Evolutionary conservation across 2,329 filamentous ascomycete genomes (phyloP).

Genomic region (Ophioceras dolichostomum): DNA sequence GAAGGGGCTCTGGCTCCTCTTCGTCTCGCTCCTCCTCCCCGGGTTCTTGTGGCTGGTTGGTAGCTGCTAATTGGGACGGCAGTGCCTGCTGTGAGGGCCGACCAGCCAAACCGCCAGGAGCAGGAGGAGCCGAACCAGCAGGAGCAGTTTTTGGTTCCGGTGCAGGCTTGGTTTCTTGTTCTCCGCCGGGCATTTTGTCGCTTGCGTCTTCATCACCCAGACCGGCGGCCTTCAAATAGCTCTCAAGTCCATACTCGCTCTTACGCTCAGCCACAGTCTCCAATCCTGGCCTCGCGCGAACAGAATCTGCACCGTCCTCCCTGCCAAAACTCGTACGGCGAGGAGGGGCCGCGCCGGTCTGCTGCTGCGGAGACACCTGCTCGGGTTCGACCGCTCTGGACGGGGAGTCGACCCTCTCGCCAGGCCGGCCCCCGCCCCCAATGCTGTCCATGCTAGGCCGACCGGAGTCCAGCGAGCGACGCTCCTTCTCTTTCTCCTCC

Average conservation of each 20-base stretch:
- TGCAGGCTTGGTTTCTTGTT: too few species aligned
- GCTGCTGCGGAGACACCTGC: conserved; percentile 2
- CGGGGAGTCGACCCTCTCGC: conserved; percentile 13
- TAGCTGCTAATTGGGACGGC: too few species aligned
- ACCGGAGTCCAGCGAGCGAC: conserved; percentile 42
- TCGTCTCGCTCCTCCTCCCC: conserved; percentile 10
- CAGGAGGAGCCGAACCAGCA: too few species aligned
- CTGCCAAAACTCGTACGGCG: conserved; percentile 15
- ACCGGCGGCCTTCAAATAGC: not conserved
- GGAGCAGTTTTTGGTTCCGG: too few species aligned
- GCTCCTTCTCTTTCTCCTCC: conserved; percentile 48
- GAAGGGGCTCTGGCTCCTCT: too few species aligned
- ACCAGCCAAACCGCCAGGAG: too few species aligned
- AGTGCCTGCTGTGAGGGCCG: too few species aligned
- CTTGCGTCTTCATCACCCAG: not conserved
- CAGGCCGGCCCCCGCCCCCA: conserved; percentile 15
- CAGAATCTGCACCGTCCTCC: conserved; percentile 19
- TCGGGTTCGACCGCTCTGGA: conserved; percentile 8
- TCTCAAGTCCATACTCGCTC: conserved; percentile 45
- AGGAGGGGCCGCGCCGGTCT: conserved; percentile 6
- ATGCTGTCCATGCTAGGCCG: conserved; percentile 43
- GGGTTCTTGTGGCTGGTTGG: not conserved
- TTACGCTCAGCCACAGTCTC: conserved; percentile 45
- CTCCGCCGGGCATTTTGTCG: not conserved
- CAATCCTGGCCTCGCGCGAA: conserved; percentile 26